Conservation (phyloP, 305 asterid species). For the Fraxinus xanthoxyloides region DNA sequence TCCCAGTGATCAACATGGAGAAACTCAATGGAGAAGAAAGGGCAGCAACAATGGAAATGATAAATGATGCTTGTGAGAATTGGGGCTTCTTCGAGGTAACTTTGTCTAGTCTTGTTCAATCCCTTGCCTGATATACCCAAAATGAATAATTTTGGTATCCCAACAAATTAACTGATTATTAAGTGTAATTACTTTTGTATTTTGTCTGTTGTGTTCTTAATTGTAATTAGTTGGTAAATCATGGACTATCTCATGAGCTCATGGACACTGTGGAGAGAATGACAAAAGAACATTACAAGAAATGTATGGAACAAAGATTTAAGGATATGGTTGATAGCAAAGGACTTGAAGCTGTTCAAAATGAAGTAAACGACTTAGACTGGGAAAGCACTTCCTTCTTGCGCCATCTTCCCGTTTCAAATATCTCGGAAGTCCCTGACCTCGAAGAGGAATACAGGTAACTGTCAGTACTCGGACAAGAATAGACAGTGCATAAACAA, state of each 20-base stretch:
- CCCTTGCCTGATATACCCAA: neutral
- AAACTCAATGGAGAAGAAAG: constrained; percentile 48
- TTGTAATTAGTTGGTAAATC: constrained; percentile 30
- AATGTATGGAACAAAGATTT: constrained; percentile 51
- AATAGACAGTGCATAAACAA: neutral
- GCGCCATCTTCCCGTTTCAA: constrained; percentile 68
- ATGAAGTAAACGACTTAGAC: constrained; percentile 66
- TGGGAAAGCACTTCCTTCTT: constrained; percentile 75
- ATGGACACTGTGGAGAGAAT: constrained; percentile 46
- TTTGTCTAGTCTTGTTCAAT: neutral
- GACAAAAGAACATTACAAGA: constrained; percentile 50
- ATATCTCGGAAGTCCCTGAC: constrained; percentile 72
- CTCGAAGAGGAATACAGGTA: constrained; percentile 75
- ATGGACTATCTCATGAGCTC: constrained; percentile 40
- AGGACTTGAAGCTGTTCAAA: constrained; percentile 40
- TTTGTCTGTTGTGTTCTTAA: neutral
- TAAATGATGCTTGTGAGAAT: constrained; percentile 56
- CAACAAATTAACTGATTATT: neutral
- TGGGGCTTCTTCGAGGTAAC: constrained; percentile 64
- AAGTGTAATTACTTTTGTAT: neutral
- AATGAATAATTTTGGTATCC: neutral
- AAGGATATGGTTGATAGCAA: constrained; percentile 42
- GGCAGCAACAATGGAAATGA: constrained; percentile 41
- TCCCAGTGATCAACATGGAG: constrained; percentile 50
- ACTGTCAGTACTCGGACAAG: neutral